Conservation (phyloP, 2,329 filamentous ascomycete genomes). For the Fusarium sp. region DNA sequence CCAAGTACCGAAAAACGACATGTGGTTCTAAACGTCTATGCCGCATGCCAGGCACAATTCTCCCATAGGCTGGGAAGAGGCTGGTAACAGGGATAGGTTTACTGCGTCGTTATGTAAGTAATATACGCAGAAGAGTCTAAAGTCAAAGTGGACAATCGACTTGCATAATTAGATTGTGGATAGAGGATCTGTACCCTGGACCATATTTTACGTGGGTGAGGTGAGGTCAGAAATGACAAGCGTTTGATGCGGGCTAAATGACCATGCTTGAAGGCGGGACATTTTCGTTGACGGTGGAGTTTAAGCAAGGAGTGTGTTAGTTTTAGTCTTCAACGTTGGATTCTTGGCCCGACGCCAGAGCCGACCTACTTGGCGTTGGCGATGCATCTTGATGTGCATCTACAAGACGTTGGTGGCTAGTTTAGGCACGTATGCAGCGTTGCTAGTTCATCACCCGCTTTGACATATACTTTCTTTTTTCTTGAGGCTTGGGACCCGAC, state of each 20-base stretch:
- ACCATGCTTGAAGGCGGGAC: neutral
- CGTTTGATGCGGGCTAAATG: conserved; percentile 2
- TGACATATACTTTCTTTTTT: conserved; percentile 31
- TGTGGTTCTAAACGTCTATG: neutral
- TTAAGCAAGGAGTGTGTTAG: neutral
- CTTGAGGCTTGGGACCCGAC: neutral
- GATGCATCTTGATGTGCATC: conserved; percentile 19
- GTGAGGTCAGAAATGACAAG: conserved; percentile 18
- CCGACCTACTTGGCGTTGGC: conserved; percentile 8
- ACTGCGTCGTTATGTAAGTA: neutral
- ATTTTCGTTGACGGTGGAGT: conserved; percentile 3
- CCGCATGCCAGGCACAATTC: conserved; percentile 14
- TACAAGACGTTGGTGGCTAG: conserved; percentile 8
- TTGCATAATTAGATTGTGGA: neutral
- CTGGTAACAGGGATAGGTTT: neutral
- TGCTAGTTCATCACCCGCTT: conserved; percentile 27
- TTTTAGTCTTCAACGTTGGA: conserved; percentile 11
- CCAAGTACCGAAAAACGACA: neutral
- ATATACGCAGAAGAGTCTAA: neutral
- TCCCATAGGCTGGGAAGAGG: conserved; percentile 7
- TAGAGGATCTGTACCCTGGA: conserved; percentile 4
- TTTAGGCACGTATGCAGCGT: neutral
- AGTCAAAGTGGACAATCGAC: neutral
- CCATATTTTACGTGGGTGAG: conserved; percentile 3
- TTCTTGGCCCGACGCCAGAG: conserved; percentile 9